Conservation (phyloP, 2,329 filamentous ascomycete species). For the Acrocalymma vagum region DNA sequence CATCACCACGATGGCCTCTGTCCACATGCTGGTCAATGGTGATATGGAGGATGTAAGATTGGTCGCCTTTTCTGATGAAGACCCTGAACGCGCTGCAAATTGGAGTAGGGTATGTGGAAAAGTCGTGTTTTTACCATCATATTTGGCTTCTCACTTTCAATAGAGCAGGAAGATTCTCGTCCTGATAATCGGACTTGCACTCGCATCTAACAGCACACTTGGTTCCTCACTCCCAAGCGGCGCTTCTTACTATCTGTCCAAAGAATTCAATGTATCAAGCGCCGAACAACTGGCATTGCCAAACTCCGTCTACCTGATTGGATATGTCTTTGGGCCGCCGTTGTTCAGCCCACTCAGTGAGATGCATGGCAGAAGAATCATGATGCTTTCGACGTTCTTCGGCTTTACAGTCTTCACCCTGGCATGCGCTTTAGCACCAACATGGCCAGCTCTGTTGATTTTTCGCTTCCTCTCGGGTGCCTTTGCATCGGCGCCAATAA, state of each 20-base stretch:
- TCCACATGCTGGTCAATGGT: conserved; percentile 6
- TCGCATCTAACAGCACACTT: conserved; percentile 18
- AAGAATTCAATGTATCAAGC: conserved; percentile 62
- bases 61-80: conserved; percentile 11
- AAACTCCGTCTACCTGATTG: conserved; percentile 53
- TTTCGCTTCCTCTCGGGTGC: conserved; percentile 50
- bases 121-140: conserved; percentile 10
- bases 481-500: conserved; percentile 56
- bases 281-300: conserved; percentile 49
- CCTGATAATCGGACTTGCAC: conserved; percentile 13
- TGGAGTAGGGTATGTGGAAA: conserved; percentile 13
- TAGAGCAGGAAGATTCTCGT: conserved; percentile 13
- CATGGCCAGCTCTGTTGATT: conserved; percentile 45
- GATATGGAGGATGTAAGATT: conserved; percentile 13
- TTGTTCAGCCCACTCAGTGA: conserved; percentile 51
- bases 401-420: conserved; percentile 50
- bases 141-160: conserved; percentile 9
- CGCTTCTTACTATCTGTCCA: conserved; percentile 63
- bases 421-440: conserved; percentile 51
- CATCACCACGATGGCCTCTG: conserved; percentile 9
- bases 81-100: conserved; percentile 14
- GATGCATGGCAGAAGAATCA: conserved; percentile 48
- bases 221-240: conserved; percentile 65
- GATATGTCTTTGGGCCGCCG: conserved; percentile 50
- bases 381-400: conserved; percentile 58